Evolutionary conservation across 768 basidiomycete genomes (phyloP).

Genomic region (Boletus subparvulus): DNA sequence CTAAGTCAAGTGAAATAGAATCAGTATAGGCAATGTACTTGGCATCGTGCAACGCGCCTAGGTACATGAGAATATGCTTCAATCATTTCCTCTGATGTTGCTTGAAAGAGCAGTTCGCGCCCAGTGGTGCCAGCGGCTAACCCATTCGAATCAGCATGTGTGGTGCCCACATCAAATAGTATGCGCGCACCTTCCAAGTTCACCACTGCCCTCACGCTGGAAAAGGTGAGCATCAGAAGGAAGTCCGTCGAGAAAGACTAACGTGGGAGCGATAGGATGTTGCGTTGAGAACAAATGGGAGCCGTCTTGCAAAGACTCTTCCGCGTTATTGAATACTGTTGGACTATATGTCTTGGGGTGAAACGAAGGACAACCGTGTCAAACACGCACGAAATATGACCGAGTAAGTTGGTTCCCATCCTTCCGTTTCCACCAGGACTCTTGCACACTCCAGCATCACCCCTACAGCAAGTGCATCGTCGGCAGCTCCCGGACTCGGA

Average conservation of each 20-base stretch:
- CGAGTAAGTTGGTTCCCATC: conserved; percentile 71
- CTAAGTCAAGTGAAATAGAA: conserved; percentile 33
- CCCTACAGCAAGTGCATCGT: conserved; percentile 85
- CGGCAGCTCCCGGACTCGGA: conserved; percentile 85
- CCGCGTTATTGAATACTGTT: conserved; percentile 91
- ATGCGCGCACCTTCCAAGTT: conserved; percentile 75
- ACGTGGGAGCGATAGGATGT: conserved; percentile 73
- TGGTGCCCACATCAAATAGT: background rate
- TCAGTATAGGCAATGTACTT: background rate
- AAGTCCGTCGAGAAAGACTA: conserved; percentile 25
- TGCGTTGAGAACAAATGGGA: conserved; percentile 93
- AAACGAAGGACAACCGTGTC: background rate
- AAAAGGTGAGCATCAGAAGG: background rate
- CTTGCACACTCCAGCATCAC: conserved; percentile 90
- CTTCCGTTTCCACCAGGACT: conserved; percentile 63
- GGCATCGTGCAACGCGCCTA: conserved; percentile 41
- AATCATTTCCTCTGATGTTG: conserved; percentile 93
- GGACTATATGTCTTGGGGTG: background rate
- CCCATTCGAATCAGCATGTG: conserved; percentile 3
- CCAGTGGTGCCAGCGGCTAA: conserved; percentile 85
- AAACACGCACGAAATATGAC: conserved; percentile 74
- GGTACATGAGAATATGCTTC: conserved; percentile 85
- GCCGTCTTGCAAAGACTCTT: conserved; percentile 93
- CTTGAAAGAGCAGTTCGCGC: conserved; percentile 91
- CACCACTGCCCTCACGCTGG: conserved; percentile 78